Conservation (phyloP, 441 rosid genomes). For the Pelargonium exstipulatum region DNA sequence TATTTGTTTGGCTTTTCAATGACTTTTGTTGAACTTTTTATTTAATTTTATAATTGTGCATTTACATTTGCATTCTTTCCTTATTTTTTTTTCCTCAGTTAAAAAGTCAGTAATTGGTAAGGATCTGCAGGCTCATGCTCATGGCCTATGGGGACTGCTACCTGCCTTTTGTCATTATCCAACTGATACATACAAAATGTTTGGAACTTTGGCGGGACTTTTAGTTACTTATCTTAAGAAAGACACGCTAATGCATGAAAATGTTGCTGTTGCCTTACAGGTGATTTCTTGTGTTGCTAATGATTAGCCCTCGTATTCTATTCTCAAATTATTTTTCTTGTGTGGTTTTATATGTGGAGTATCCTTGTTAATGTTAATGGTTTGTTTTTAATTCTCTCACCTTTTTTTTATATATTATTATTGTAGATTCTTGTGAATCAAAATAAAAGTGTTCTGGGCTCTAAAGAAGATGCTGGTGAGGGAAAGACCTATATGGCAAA, state of each 20-base stretch:
- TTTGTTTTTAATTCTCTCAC: background rate
- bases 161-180: slow-evolving; percentile 83
- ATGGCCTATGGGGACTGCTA: slow-evolving; percentile 61
- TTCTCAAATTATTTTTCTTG: background rate
- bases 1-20: background rate
- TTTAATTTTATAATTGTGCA: slow-evolving; percentile 12
- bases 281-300: slow-evolving; percentile 30
- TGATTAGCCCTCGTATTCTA: background rate
- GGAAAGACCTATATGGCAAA: slow-evolving; percentile 23
- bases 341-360: background rate
- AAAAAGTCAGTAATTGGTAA: slow-evolving; percentile 51
- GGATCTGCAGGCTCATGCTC: slow-evolving; percentile 61
- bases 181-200: slow-evolving; percentile 45
- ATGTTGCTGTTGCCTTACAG: slow-evolving; percentile 63
- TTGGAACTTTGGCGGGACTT: slow-evolving; percentile 55
- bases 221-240: slow-evolving; percentile 48
- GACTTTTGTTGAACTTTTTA: slow-evolving; percentile 3
- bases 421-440: slow-evolving; percentile 62
- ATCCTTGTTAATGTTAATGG: background rate
- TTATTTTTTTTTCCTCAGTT: slow-evolving; percentile 38
- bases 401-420: background rate
- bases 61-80: slow-evolving; percentile 13
- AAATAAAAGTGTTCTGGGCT: slow-evolving; percentile 43
- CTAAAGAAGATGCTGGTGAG: slow-evolving; percentile 28
- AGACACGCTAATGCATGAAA: slow-evolving; percentile 61